Percentiles rank a stretch among this genome's conserved stretches.
phyloP scores from a whole-genome alignment of 2,329 filamentous ascomycete species.

The Penicillium sp. region DNA sequence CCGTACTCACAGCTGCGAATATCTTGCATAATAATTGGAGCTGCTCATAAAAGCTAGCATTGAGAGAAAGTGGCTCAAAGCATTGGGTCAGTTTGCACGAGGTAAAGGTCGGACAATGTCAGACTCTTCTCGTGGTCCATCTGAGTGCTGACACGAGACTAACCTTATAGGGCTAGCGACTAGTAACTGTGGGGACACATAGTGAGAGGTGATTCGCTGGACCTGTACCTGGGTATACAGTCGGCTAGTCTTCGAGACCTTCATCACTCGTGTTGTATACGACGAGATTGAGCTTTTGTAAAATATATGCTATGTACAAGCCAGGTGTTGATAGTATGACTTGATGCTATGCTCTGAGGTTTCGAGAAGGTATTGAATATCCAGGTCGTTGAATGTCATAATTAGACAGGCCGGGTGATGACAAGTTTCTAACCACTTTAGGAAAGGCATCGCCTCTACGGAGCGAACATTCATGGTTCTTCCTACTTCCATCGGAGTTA shows the following conservation, averaged over 20 bases:
- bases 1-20: background rate
- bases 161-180: background rate
- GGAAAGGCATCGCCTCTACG: background rate
- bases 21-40: background rate
- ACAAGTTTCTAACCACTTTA: background rate
- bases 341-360: background rate
- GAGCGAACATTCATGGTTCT: background rate
- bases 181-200: background rate
- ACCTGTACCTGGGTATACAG: background rate
- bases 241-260: background rate
- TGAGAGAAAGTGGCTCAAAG: background rate
- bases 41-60: background rate
- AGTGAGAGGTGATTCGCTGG: background rate
- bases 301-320: too few relatives aligned
- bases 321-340: too few relatives aligned
- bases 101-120: background rate
- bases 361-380: background rate
- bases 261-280: background rate
- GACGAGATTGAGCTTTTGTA: background rate
- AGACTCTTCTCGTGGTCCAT: background rate
- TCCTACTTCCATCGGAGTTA: background rate
- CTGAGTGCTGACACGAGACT: background rate
- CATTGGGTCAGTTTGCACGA: background rate
- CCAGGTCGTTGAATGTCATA: background rate
- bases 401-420: background rate